phyloP scores from a whole-genome alignment of 768 basidiomycete species.

The Grammothele lineata region DNA sequence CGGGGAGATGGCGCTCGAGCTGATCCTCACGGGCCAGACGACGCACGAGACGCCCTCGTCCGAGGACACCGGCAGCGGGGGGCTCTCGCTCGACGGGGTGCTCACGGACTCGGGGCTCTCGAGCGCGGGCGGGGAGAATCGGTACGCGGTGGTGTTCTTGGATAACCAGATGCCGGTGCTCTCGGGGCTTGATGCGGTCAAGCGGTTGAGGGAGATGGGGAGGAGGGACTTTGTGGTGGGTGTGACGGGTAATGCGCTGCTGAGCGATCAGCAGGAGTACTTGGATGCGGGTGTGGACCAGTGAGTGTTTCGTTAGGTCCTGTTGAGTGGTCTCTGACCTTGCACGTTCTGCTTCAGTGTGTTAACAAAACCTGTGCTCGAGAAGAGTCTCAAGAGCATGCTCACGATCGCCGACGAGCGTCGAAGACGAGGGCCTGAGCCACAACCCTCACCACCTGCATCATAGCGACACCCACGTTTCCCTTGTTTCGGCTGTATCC shows the following conservation, averaged over 20 bases:
- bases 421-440: conserved; percentile 21
- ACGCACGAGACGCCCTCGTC: conserved; percentile 22
- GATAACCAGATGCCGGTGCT: conserved; percentile 84
- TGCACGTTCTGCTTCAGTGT: conserved; percentile 39
- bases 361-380: conserved; percentile 75
- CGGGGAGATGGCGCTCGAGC: conserved; percentile 70
- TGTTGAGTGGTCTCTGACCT: neutral
- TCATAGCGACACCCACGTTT: no score
- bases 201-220: conserved; percentile 59
- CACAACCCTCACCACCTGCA: neutral
- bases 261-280: conserved; percentile 70
- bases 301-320: conserved; percentile 35
- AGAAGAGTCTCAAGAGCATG: conserved; percentile 44
- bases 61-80: conserved; percentile 32
- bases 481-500: no score
- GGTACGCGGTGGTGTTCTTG: conserved; percentile 47
- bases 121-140: conserved; percentile 14
- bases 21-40: conserved; percentile 47
- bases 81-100: conserved; percentile 17
- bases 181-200: conserved; percentile 67
- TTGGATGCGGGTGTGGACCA: conserved; percentile 70
- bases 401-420: conserved; percentile 40
- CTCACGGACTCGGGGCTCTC: neutral
- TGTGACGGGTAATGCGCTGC: conserved; percentile 44
- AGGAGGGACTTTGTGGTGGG: conserved; percentile 79